Conservation (phyloP, 2,329 filamentous ascomycete species). For the Penicillium hordei region DNA sequence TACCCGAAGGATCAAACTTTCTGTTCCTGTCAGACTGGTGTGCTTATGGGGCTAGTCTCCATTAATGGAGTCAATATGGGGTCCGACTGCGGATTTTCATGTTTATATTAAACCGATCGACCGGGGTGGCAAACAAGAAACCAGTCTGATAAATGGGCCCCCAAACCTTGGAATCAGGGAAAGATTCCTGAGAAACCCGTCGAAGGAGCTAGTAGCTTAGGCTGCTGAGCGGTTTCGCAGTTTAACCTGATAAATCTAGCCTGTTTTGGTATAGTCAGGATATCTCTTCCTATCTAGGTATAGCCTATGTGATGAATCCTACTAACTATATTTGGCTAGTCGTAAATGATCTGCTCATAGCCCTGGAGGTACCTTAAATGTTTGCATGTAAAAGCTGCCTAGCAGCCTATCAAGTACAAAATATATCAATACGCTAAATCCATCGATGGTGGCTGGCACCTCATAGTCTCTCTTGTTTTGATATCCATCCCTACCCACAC, state of each 20-base stretch:
- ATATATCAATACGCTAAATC: neutral
- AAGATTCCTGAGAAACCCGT: neutral
- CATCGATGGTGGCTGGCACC: neutral
- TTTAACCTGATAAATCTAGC: neutral
- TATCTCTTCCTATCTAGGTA: neutral
- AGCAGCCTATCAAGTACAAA: neutral
- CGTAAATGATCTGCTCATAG: neutral
- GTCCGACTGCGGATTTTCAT: neutral
- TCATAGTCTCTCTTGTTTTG: neutral
- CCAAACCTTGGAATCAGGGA: neutral
- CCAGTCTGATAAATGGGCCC: neutral
- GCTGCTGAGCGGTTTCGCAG: neutral
- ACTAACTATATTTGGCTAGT: neutral
- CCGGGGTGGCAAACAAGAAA: neutral
- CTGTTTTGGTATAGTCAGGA: neutral
- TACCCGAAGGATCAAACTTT: neutral
- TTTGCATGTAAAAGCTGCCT: neutral
- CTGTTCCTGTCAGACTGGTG: neutral
- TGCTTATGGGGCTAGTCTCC: neutral
- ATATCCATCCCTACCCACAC: neutral
- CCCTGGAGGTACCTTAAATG: no score
- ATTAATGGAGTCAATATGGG: slow-evolving; percentile 1
- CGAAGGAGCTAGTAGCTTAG: neutral
- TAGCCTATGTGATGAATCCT: neutral
- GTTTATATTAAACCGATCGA: neutral